Conservation (phyloP, 2,329 filamentous ascomycete species). For the Trichocomaceae sp. region DNA sequence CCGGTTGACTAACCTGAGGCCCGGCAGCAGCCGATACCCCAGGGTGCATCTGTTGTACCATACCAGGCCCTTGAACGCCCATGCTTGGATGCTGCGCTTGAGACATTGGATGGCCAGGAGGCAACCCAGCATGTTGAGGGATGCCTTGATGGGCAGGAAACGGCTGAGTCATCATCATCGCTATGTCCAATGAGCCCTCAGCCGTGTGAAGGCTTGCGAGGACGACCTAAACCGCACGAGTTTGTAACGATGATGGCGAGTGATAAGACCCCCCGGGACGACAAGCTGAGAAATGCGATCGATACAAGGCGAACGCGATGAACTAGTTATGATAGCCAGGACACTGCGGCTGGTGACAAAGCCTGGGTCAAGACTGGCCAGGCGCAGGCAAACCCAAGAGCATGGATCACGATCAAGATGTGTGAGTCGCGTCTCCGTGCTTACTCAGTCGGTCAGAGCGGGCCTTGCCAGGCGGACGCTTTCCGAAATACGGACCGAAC, state of each 20-base stretch:
- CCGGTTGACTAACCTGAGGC: slow-evolving; percentile 55
- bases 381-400: slow-evolving; percentile 23
- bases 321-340: slow-evolving; percentile 26
- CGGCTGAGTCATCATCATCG: slow-evolving; percentile 51
- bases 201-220: slow-evolving; percentile 26
- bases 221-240: slow-evolving; percentile 13
- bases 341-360: slow-evolving; percentile 29
- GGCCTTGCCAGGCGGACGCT: slow-evolving; percentile 2
- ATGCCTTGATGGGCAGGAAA: slow-evolving; percentile 56
- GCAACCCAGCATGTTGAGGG: slow-evolving; percentile 51
- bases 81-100: slow-evolving; percentile 51
- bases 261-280: not conserved
- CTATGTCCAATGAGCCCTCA: slow-evolving; percentile 28
- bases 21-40: slow-evolving; percentile 54
- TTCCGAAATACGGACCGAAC: not conserved
- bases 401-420: slow-evolving; percentile 28
- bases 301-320: slow-evolving; percentile 9
- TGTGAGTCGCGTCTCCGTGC: slow-evolving; percentile 10
- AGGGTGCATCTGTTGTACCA: slow-evolving; percentile 54
- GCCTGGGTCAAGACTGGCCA: slow-evolving; percentile 26
- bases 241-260: slow-evolving; percentile 2
- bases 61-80: slow-evolving; percentile 43
- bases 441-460: not conserved
- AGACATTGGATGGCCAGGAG: slow-evolving; percentile 56
- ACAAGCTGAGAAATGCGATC: not conserved